phyloP scores from a whole-genome alignment of 2,329 filamentous ascomycete genomes.

The Colletotrichum spaethianum region DNA sequence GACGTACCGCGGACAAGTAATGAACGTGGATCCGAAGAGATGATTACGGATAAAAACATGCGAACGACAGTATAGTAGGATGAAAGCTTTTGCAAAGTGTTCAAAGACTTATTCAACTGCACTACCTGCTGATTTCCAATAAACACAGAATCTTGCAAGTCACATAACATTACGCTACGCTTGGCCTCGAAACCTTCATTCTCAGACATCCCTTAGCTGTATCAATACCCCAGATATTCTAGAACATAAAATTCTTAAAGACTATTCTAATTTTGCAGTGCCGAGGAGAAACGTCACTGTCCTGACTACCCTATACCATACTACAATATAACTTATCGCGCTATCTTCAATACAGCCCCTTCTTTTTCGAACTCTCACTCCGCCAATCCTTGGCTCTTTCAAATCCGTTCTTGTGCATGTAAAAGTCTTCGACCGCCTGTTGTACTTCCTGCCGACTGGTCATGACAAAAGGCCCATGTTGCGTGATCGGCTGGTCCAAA shows the following conservation, averaged over 20 bases:
- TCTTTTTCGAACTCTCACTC: conserved; percentile 70
- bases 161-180: not conserved
- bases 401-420: conserved; percentile 81
- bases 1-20: not conserved
- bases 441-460: conserved; percentile 79
- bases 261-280: not conserved
- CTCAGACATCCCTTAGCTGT: not conserved
- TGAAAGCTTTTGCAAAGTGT: not conserved
- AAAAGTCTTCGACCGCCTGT: conserved; percentile 82
- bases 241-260: not conserved
- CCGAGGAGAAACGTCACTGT: not conserved
- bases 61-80: not conserved
- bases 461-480: conserved; percentile 88
- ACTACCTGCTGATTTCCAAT: no score
- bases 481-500: conserved; percentile 82
- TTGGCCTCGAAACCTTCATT: not conserved
- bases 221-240: not conserved
- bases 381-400: conserved; percentile 84
- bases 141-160: not conserved
- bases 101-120: no score
- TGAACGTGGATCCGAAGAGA: not conserved
- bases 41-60: not conserved
- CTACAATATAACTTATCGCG: no score
- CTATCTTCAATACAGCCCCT: not conserved
- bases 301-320: not conserved